Evolutionary conservation across 371 early-diverging fungal species (phyloP).

Genomic region (Choanephora cucurbitarum): DNA sequence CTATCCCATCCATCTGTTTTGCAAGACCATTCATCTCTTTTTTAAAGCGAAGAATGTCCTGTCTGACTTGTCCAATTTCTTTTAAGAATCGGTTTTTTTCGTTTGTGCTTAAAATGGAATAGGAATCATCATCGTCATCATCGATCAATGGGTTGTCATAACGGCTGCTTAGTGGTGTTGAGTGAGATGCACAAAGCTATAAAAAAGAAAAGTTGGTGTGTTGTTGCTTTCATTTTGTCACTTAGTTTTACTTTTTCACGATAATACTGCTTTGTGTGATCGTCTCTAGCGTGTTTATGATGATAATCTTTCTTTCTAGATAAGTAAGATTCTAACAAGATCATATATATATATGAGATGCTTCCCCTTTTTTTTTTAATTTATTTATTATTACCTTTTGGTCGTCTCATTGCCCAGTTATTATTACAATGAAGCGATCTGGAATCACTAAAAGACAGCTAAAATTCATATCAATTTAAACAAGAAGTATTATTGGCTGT

Average conservation of each 20-base stretch:
- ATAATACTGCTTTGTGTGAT: conserved; percentile 8
- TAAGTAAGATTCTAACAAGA: neutral
- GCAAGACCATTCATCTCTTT: conserved; percentile 56
- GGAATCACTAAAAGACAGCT: conserved; percentile 26
- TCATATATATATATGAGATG: neutral
- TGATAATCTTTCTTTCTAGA: neutral
- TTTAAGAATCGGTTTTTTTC: conserved; percentile 30
- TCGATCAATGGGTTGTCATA: neutral
- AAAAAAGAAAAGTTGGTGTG: neutral
- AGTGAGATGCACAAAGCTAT: conserved; percentile 25
- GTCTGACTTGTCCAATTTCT: conserved; percentile 51
- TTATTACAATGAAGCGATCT: conserved; percentile 17
- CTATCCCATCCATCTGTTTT: conserved; percentile 61
- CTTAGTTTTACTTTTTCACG: conserved; percentile 20
- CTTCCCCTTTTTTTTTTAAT: neutral
- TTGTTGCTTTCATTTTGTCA: conserved; percentile 7
- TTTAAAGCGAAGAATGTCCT: conserved; percentile 55
- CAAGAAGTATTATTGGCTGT: neutral
- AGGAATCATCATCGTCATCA: neutral
- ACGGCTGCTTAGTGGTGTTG: conserved; percentile 14
- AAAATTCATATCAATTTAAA: neutral
- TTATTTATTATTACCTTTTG: neutral
- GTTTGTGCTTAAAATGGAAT: conserved; percentile 11
- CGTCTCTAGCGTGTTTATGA: neutral
- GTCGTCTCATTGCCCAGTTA: conserved; percentile 23